These are phyloP conservation scores for Podaxis rugospora DNA, from an alignment of 768 basidiomycete genomes.

Conservation along the genomic window DNA sequence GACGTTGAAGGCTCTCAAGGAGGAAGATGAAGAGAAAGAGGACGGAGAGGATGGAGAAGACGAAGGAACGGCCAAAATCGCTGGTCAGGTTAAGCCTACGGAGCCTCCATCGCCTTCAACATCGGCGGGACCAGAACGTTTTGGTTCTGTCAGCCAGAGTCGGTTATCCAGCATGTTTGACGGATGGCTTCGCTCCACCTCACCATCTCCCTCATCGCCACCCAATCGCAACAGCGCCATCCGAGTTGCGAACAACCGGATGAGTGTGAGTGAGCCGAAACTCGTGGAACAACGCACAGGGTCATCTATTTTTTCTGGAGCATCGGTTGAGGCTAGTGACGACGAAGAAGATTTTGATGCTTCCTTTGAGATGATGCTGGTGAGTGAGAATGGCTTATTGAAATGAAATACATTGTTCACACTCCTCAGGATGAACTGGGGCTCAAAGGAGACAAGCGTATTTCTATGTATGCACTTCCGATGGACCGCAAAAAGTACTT, in stretches of 20 bases:
- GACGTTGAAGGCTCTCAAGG: conserved; percentile 46
- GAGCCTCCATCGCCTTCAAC: conserved; percentile 7
- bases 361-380: conserved; percentile 70
- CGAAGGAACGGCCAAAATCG: conserved; percentile 62
- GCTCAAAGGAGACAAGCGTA: conserved; percentile 65
- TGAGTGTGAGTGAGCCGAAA: conserved; percentile 70
- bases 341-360: conserved; percentile 31
- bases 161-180: conserved; percentile 66
- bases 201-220: conserved; percentile 28
- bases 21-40: conserved; percentile 39
- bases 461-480: conserved; percentile 57
- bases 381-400: conserved; percentile 26
- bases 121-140: conserved; percentile 40
- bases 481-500: conserved; percentile 63
- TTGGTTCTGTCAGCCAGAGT: conserved; percentile 49
- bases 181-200: conserved; percentile 52
- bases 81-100: conserved; percentile 16
- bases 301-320: conserved; percentile 15
- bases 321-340: conserved; percentile 26
- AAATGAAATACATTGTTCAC: neutral
- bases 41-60: conserved; percentile 29
- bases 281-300: conserved; percentile 40
- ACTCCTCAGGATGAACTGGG: conserved; percentile 62
- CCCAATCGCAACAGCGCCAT: conserved; percentile 30
- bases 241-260: conserved; percentile 36